Percentiles rank a stretch among this genome's conserved stretches.
These are phyloP conservation scores for Hortiboletus campestris DNA, from an alignment of 768 basidiomycete genomes.

Conservation along the genomic window DNA sequence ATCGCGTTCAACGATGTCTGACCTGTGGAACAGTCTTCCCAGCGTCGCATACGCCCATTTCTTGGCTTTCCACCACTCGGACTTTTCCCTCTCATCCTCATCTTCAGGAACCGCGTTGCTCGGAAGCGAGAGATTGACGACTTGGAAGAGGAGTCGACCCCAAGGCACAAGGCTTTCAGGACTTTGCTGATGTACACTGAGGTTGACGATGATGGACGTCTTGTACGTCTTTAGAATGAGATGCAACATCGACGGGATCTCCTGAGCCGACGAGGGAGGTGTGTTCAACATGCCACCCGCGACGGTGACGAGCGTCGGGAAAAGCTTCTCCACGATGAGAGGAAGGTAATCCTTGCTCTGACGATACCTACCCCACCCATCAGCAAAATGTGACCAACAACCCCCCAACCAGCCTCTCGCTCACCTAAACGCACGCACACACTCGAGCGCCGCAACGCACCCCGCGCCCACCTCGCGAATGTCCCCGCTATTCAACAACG, in stretches of 20 bases:
- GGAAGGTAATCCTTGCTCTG: constrained; percentile 60
- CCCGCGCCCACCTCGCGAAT: constrained; percentile 79
- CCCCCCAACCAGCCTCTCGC: not conserved
- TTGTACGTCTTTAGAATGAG: constrained; percentile 87
- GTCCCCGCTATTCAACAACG: constrained; percentile 58
- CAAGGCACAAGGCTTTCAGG: constrained; percentile 79
- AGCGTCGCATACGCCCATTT: constrained; percentile 91
- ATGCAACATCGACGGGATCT: constrained; percentile 81
- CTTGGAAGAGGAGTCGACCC: constrained; percentile 78
- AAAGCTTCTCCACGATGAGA: constrained; percentile 56
- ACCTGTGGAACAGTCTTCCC: constrained; percentile 77
- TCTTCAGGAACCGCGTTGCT: constrained; percentile 64
- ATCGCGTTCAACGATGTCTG: not conserved
- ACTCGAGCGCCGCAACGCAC: constrained; percentile 73
- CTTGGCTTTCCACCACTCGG: constrained; percentile 90
- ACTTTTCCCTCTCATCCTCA: constrained; percentile 71
- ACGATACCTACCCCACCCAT: constrained; percentile 57
- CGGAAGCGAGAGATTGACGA: constrained; percentile 72
- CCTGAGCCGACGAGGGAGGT: constrained; percentile 58
- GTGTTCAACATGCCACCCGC: constrained; percentile 66
- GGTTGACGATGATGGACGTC: constrained; percentile 71
- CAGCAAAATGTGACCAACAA: constrained; percentile 33
- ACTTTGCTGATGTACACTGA: constrained; percentile 73
- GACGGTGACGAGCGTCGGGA: constrained; percentile 75
- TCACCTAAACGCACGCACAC: constrained; percentile 56